Base-by-base conservation (phyloP, 768 basidiomycete species). In the Cystofilobasidium capitatum region DNA sequence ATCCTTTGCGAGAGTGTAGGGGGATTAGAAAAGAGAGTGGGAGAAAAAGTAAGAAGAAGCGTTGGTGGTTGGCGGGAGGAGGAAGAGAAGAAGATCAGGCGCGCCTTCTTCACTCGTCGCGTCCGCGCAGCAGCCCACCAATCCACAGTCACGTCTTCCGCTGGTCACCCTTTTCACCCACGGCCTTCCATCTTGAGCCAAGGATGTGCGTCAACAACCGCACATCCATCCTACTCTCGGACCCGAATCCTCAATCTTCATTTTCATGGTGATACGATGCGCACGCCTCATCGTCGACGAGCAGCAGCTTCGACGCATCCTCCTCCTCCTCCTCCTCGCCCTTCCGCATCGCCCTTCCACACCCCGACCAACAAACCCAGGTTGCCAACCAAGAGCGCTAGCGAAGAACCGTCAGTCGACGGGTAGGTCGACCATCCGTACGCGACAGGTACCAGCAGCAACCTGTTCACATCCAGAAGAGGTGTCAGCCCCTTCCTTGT, bases 381-480 rank as follows among this genome's bases (percentile, higher is more conserved):
- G 74, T 91, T 84, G 33, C 82, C 82, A 14, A 68, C 71, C 0
- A 85, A 74, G 39, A 90, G 76, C 8, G 84, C 60, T 13, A 72
- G 77, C 6, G 89, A 91, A 1, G 87, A 88, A 0, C 83, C 20
- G 0, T 76, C 65, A 0, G 89, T 93, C 0, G 90, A 88, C 2
- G 92, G 92, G 73, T 85, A 92, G 0, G 86, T 81, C 70, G 91
- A 89, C 91, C 91, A 96, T 1, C 88, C 84, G 74, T 86, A 91
- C 76, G 94, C 90, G 59, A 91, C 84, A 17, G 76, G 80, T 0
- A 79, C 60, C 42, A 91, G 79, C 14, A 92, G 71, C 2, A 74
- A 71, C 26, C 90, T 71, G 72, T 91, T 94, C 73, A 2, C 20
- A 14, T 12, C 24, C 26, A 31, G n/a, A 5, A 35, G n/a, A 8